A percentile compares a stretch with the other conserved stretches of the same genome.
These are phyloP conservation scores for Apostasia shenzhenica DNA, from an alignment of 106 monocot species.

Conservation along the genomic window DNA sequence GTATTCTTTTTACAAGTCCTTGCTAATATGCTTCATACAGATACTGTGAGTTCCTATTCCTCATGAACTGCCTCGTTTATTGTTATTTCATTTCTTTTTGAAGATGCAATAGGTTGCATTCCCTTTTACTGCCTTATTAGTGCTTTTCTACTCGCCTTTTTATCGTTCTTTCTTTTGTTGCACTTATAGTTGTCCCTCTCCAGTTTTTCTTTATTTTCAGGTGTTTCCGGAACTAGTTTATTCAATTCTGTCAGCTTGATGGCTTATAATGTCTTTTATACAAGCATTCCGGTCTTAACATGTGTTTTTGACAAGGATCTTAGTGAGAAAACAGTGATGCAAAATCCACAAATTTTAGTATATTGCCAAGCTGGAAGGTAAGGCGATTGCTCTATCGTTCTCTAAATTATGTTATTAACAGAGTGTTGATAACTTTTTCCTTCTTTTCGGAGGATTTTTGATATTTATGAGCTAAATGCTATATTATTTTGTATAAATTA, in stretches of 20 bases:
- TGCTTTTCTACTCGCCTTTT: background rate
- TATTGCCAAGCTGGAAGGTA: conserved; percentile 97
- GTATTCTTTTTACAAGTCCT: conserved; percentile 95
- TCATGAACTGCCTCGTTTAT: conserved; percentile 5
- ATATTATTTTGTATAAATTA: background rate
- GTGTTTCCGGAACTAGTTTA: conserved; percentile 91
- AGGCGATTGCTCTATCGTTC: background rate
- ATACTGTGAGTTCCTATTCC: conserved; percentile 57
- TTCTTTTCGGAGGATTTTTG: background rate
- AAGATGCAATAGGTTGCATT: background rate
- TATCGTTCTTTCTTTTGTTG: background rate
- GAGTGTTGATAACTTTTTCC: background rate
- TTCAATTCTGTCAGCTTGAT: conserved; percentile 94
- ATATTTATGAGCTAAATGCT: background rate
- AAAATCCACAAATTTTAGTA: conserved; percentile 74
- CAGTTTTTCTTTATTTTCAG: conserved; percentile 92
- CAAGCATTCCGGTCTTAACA: conserved; percentile 81
- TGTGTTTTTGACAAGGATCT: conserved; percentile 94
- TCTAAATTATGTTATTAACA: background rate
- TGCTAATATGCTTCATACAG: conserved; percentile 92
- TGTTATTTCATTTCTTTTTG: conserved; percentile 6
- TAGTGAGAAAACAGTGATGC: conserved; percentile 75
- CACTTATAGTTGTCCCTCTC: conserved; percentile 10
- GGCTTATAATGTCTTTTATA: conserved; percentile 98
- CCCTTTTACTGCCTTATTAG: background rate